Evolutionary conservation across 192 early-diverging fungal genomes (phyloP), one percentile per base, ranked within the genome.

Genomic region (Podila clonocystis): DNA sequence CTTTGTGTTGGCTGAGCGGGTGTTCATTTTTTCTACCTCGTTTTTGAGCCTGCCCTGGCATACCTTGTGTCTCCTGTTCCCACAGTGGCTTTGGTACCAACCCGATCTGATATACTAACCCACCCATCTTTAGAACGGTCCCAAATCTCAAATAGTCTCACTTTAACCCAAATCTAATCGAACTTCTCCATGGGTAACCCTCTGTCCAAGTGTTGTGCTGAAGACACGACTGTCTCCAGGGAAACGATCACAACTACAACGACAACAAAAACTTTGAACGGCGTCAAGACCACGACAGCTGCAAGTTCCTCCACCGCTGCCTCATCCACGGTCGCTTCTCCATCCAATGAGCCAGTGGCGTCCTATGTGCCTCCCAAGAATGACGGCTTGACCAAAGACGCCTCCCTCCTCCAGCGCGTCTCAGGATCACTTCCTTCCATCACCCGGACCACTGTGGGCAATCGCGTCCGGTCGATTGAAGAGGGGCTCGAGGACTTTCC

Each of bases 181-280:
- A 45, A 15, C 41, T 5, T 1, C 31, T 52, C 31, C 65, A 80
- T 80, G 77, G 77, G 70, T 17, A 80, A 68, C 49, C 70, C 70
- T n/a, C 70, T 73, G 41, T 80, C 77, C 52, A 73, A 73, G 62
- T 80, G 65, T 66, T 80, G 77, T 65, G 52, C 48, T 17, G 38
- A 62, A 41, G 65, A 72, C 65, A 63, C 73, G 8, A 68, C 66
- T 50, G 22, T 60, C 8, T 30, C 61, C 34, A 58, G 58, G 61
- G 34, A 69, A 7, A 66, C 52, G 17, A 48, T 30, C 5, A 58
- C 48, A 5, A 31, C 9, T n/a, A 22, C 48, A n/a, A 36, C 19
- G 31, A 1, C 55, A 5, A 49, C 9, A 7, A 33, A 28, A 22
- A 48, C 50, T 4, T 26, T 61, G 19, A 49, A 19, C 30, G 11